Evolutionary conservation across 1,284 basidiomycete species (phyloP).

Genomic region (Chondrostereum purpureum): DNA sequence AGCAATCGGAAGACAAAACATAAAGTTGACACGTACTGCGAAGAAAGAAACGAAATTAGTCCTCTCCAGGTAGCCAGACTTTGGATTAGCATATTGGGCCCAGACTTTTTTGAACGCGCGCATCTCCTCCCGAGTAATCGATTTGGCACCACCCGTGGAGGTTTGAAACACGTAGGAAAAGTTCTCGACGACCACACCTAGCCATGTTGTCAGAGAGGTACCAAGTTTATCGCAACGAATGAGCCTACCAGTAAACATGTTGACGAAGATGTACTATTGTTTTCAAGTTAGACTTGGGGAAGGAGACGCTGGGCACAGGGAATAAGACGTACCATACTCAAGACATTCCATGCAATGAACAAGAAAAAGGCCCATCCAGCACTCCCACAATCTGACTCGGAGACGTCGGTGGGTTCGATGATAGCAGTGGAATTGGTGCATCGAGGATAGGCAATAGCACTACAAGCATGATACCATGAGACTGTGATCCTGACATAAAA

Average conservation of each 20-base stretch:
- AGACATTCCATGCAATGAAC: constrained; percentile 94
- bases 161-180: constrained; percentile 95
- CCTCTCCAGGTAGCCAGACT: constrained; percentile 75
- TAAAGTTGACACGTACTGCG: constrained; percentile 43
- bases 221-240: too few relatives aligned
- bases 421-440: constrained; percentile 68
- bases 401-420: constrained; percentile 24
- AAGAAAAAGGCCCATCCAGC: constrained; percentile 78
- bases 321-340: constrained; percentile 77
- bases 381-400: constrained; percentile 88
- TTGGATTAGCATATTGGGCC: constrained; percentile 77
- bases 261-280: constrained; percentile 84
- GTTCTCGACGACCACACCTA: constrained; percentile 93
- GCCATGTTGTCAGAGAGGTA: constrained; percentile 3
- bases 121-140: constrained; percentile 86
- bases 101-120: constrained; percentile 92
- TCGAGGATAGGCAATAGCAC: constrained; percentile 71
- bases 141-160: constrained; percentile 73
- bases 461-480: constrained; percentile 25
- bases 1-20: constrained; percentile 4
- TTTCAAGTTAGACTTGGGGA: too few relatives aligned
- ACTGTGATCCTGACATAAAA: neutral
- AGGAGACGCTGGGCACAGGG: neutral
- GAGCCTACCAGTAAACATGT: constrained; percentile 88
- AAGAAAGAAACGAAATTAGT: constrained; percentile 78